Evolutionary conservation across 2,329 filamentous ascomycete species (phyloP).

Genomic region (Penicillium sp.): DNA sequence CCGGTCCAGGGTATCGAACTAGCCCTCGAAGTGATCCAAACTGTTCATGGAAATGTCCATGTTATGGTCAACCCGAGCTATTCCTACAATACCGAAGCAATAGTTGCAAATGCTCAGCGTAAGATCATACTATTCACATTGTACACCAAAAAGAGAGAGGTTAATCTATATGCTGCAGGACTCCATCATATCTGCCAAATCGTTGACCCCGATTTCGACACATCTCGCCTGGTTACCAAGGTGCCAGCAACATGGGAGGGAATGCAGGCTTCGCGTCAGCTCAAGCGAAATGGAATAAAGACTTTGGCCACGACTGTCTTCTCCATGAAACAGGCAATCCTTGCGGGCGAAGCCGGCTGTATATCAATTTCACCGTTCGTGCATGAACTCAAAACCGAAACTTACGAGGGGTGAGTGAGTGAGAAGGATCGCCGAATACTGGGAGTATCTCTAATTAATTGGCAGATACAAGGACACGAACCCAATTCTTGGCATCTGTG

Average conservation of each 20-base stretch:
- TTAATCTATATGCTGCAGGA: neutral
- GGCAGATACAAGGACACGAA: neutral
- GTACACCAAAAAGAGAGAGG: neutral
- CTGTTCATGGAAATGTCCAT: neutral
- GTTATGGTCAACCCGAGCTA: neutral
- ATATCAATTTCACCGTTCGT: constrained; percentile 62
- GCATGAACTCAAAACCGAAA: constrained; percentile 47
- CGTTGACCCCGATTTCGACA: neutral
- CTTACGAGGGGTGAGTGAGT: neutral
- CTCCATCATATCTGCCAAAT: neutral
- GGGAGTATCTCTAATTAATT: neutral
- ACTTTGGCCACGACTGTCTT: constrained; percentile 50
- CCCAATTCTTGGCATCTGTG: neutral
- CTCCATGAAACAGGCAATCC: constrained; percentile 56
- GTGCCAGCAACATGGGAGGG: neutral
- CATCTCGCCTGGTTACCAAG: neutral
- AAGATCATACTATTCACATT: neutral
- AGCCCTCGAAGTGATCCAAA: neutral
- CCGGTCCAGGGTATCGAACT: neutral
- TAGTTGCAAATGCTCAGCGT: neutral
- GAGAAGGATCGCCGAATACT: neutral
- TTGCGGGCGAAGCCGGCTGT: constrained; percentile 56
- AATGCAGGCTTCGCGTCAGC: neutral
- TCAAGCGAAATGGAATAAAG: neutral
- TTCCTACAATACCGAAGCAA: neutral